Evolutionary conservation across 257 asterid species (phyloP), one percentile per base, ranked within the genome.

Genomic region (Salvia miltiorrhiza): DNA sequence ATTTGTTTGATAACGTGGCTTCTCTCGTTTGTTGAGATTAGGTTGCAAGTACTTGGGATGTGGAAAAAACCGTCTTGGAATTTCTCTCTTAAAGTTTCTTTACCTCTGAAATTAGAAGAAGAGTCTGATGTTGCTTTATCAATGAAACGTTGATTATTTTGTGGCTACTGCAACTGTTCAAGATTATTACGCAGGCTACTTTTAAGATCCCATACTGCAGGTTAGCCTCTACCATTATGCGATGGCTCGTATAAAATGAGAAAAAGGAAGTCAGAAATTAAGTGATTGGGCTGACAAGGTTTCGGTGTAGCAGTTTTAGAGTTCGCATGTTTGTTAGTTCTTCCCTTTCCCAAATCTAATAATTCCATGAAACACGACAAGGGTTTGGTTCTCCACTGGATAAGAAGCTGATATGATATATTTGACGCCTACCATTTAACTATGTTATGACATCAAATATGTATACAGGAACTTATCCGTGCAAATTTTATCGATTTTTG

Each of bases 161-260:
- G 7, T 65, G 56, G 69, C 40, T 60, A 20, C 39, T 68, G 60
- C 50, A 52, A 24, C 56, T 74, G 61, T 63, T 26, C 0, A n/a
- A 66, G 57, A 53, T 23, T 16, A 30, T 28, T 44, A 21, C 30
- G 13, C 45, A 13, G 67, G 75, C 52, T 48, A 59, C 45, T 20
- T 50, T 32, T 28, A 55, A 55, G 20, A 26, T 19, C 17, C 28
- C n/a, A 37, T 33, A 17, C 32, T 9, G 35, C 67, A 28, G 41
- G 21, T n/a, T 48, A 32, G 71, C 21, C 39, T 48, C 43, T 23
- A 49, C 30, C 12, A 1, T 37, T 37, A 37, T 37, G 12, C 9
- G 43, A 37, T 37, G 43, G 43, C 12, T 37, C 13, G 47, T 56
- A 26, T 37, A 39, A 23, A 37, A 21, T 37, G n/a, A 2, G 43